Evolutionary conservation across 306 rosid genomes (phyloP).

Genomic region (Abrus precatorius): DNA sequence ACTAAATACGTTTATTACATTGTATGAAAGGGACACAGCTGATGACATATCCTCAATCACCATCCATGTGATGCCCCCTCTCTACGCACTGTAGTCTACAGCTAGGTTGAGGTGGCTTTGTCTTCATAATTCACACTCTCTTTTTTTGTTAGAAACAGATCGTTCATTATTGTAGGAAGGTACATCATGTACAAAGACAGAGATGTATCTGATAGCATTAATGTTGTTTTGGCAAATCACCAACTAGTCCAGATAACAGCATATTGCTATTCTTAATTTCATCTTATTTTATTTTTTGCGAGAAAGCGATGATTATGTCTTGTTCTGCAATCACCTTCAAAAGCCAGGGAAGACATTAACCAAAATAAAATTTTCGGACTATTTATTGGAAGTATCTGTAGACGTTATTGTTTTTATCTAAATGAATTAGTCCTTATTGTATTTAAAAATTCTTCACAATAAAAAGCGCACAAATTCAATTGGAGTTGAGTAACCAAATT

Average conservation of each 20-base stretch:
- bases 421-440: neutral
- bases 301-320: neutral
- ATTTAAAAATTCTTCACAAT: neutral
- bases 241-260: too few species aligned
- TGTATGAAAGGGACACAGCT: slow-evolving; percentile 32
- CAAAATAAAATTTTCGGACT: neutral
- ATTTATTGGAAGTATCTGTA: neutral
- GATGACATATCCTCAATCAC: slow-evolving; percentile 13
- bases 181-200: neutral
- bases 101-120: slow-evolving; percentile 49
- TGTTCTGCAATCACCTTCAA: slow-evolving; percentile 15
- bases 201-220: neutral
- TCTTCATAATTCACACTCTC: neutral
- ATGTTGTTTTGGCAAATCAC: neutral
- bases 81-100: slow-evolving; percentile 15
- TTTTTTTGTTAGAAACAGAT: too few species aligned
- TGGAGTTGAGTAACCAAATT: neutral
- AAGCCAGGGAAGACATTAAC: neutral
- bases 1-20: neutral
- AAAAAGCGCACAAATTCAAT: neutral
- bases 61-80: slow-evolving; percentile 47
- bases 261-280: neutral
- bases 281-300: neutral
- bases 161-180: slow-evolving; percentile 22
- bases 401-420: neutral